Base-by-base conservation (phyloP, 116 monocot genomes). In the Phalaenopsis hybrid region DNA sequence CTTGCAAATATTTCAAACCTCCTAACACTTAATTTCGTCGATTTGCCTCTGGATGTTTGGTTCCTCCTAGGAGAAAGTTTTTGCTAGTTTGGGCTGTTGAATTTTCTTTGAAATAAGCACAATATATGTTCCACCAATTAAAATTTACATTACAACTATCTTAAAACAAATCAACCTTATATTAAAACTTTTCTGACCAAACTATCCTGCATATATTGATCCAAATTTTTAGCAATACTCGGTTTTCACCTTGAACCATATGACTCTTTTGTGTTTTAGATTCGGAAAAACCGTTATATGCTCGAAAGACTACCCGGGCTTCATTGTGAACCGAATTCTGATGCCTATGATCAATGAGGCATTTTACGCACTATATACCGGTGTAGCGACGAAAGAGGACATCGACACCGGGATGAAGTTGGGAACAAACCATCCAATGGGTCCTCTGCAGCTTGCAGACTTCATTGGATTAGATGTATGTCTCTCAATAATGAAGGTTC, bases 301-400 rank as follows among this genome's bases (percentile, higher is more conserved):
- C 81, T 98, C 98, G 23, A 86, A 85, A 33, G 95, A 98, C 73
- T 98, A 85, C 78, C 95, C 98, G 1, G 98, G 98, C 45, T 98
- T 98, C 87, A 93, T 95, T 0, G 95, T 98, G 79, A 98, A 98
- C 81, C 88, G 95, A 20, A 98, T 98, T 31, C 86, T 98, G 75
- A 93, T 98, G 93, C 98, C 98, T 2, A 98, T 98, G 98, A 95
- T 98, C 34, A 98, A 95, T 12, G 98, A 98, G 76, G 98, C 98
- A 10, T 98, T 98, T 44, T 85, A 85, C 28, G 73, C 93, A 8
- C 81, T 98, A 13, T 90, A 98, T 79, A 95, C 89, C 5, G 95
- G 98, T 1, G 95, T 98, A 6, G 95, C 98, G 18, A 93, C 89
- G 13, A 95, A 95, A 76, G 98, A 98, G 77, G 95, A 93, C 81